Base-by-base conservation (phyloP, 106 monocot genomes). In the Narthecium ossifragum region DNA sequence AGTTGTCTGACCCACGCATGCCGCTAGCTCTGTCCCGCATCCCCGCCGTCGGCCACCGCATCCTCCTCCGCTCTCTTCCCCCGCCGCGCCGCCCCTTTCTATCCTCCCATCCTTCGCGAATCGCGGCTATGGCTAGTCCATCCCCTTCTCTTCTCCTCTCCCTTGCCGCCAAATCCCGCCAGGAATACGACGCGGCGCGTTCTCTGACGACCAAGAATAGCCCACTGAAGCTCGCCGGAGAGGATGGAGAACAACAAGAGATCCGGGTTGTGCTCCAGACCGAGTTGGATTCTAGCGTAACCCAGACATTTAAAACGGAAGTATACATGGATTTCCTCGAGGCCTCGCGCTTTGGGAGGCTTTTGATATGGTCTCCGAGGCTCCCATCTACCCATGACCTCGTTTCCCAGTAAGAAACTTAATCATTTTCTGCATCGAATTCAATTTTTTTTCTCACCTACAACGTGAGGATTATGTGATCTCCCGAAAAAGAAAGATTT, bases 311-410 rank as follows among this genome's bases (percentile, higher is more conserved):
- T 53, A 32, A 33, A 2, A 20, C 49, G 5, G 29, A 68, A 31
- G 17, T 53, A 31, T 81, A 81, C 52, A 75, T 87, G 79, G 72
- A 55, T 25, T 55, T 58, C 21, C 78, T 87, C 34, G 46, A 40
- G 8, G 46, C 87, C 38, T 45, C 29, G 3, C 47, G 53, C 22
- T 79, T 87, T 46, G 87, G 87, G 18, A 51, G 78, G 58, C 46
- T 82, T 8, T 69, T 87, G 14, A 38, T 87, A 22, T 87, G 87
- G 87, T 75, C 87, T 8, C 87, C 82, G 2, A 64, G 78, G 40
- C 50, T 87, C 31, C 57, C 82, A 20, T 87, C 87, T 28, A 87
- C 87, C 20, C 87, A 87, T 26, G 82, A 87, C 65, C 55, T 87
- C 58, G 86, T 87, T 34, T 57, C 82, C 36, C 64, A 79, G 82